Evolutionary conservation across 1,284 basidiomycete species (phyloP), one percentile per base, ranked within the genome.

Genomic region (Ustilago nuda): DNA sequence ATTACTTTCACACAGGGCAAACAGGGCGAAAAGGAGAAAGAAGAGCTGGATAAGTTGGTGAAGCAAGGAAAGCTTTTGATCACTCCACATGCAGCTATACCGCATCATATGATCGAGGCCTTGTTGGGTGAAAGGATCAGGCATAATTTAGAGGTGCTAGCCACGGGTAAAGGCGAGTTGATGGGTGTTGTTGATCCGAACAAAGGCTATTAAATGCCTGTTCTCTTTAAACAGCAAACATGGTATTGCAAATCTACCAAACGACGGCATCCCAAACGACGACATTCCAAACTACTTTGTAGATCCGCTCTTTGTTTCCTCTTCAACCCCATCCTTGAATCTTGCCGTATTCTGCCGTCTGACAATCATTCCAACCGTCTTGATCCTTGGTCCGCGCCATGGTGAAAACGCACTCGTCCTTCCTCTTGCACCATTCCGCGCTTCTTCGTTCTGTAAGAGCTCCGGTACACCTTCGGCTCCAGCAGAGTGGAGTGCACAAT

Each of bases 1-100:
- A 90, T 97, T n/a, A 93, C 94, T 71, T 93, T 93, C 35, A 94
- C 96, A 86, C 94, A 94, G 0, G 9, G 8, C 3, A 4, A 39
- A 23, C 17, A 43, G 30, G 37, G 39, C 2, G 43, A 27, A 7
- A 12, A 52, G 5, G n/a, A 56, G 35, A 35, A 53, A 13, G 5
- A 37, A 3, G 17, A 48, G 35, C 2, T 68, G 32, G 32, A 68
- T 1, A 3, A 11, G 8, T 12, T 75, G 11, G 17, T 48, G 3
- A 9, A 35, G 1, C 1, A 63, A 17, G 72, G 67, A 0, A 66
- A 35, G 8, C 9, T 73, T 30, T 9, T 77, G 4, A 4, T 80
- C 6, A 77, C 78, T 0, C 56, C 66, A 2, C 78, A 80, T 58
- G 54, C 68, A 6, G 78, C 75, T 11, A 56, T 73, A 3, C 66